A percentile compares a stretch with the other conserved stretches of the same genome.
Conservation (phyloP, 225 moss, liverwort and hornwort species). For the Polytrichum formosum region DNA sequence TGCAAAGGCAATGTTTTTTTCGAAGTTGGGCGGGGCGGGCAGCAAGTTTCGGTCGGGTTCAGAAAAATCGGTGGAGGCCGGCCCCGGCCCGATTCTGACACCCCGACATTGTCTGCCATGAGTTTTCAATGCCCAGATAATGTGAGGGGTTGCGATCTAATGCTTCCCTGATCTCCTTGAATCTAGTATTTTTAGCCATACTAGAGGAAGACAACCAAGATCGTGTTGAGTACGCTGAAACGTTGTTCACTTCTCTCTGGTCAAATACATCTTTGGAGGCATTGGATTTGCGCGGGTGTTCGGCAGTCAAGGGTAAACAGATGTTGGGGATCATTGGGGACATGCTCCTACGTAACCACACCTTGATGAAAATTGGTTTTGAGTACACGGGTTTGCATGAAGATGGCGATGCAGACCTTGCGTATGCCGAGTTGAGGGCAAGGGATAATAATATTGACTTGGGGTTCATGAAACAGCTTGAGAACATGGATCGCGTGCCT, state of each 20-base stretch:
- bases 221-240: background rate
- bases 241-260: background rate
- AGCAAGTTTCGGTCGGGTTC: no score
- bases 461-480: no score
- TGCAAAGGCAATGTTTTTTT: no score
- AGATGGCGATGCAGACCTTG: conserved; percentile 3
- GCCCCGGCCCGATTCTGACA: no score
- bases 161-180: background rate
- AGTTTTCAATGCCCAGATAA: no score
- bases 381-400: background rate
- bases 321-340: background rate
- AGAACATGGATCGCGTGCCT: no score
- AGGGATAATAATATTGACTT: no score
- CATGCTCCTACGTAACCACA: background rate
- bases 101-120: no score
- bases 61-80: no score
- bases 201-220: background rate
- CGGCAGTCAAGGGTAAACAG: background rate
- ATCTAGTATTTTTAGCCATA: rapidly evolving
- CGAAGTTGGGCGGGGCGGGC: no score
- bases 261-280: background rate
- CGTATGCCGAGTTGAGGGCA: background rate
- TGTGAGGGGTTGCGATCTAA: background rate
- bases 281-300: background rate
- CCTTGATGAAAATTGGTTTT: background rate